Evolutionary conservation across 345 rosid genomes (phyloP).

Genomic region (Boechera retrofracta): DNA sequence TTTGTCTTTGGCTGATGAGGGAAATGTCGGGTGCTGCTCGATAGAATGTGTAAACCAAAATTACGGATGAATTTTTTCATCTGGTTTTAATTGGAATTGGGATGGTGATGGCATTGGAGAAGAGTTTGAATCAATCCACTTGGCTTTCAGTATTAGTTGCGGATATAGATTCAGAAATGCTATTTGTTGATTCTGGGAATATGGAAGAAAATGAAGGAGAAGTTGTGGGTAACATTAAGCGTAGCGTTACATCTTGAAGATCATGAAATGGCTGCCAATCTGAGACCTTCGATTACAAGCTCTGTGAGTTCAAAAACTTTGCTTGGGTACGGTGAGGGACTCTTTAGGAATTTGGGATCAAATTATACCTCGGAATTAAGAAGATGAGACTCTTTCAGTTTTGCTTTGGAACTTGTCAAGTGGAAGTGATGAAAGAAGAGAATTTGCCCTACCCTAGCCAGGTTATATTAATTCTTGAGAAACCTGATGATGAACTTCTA

Average conservation of each 20-base stretch:
- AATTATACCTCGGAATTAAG: too few relatives aligned
- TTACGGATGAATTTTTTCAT: slow-evolving; percentile 20
- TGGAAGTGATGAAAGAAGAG: slow-evolving; percentile 24
- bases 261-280: neutral
- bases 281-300: slow-evolving; percentile 27
- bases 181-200: slow-evolving; percentile 14
- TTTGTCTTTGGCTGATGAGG: slow-evolving; percentile 49
- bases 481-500: neutral
- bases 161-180: neutral
- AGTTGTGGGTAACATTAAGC: neutral
- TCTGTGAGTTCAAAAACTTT: slow-evolving; percentile 4
- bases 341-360: neutral
- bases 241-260: neutral
- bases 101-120: neutral
- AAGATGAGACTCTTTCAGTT: slow-evolving; percentile 53
- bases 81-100: slow-evolving; percentile 58
- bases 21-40: neutral
- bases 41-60: slow-evolving; percentile 15
- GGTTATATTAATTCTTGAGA: neutral
- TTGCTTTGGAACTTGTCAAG: slow-evolving; percentile 50
- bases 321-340: neutral
- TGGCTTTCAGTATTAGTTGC: neutral
- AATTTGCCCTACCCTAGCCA: neutral
- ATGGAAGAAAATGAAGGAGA: neutral
- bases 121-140: neutral